Base-by-base conservation (phyloP, 352 stramenopile genomes). In the Pythium dissimile region DNA sequence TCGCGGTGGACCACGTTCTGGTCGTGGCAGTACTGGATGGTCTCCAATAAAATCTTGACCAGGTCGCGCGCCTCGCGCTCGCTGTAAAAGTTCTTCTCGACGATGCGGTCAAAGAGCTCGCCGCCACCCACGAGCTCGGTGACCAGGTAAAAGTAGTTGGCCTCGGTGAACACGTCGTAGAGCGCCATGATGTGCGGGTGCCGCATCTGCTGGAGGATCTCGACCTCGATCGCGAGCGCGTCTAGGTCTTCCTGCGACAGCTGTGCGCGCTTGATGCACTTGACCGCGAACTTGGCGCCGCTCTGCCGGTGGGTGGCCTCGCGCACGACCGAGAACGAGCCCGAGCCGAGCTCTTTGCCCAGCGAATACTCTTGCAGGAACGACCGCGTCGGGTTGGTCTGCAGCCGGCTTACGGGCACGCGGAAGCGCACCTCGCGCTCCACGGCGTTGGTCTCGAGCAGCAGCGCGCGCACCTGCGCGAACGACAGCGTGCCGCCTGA, bases 141-240 rank as follows among this genome's bases (percentile, higher is more conserved):
- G 6, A 99, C 95, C 39, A 99, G 79, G 69, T 99, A 99, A 74
- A 96, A 99, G 64, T 97, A 81, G 30, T 92, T 79, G 20, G 82
- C 73, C 42, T 97, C 90, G 50, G 96, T 80, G 69, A 94, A 97
- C 11, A 97, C 94, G 52, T 95, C 93, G 46, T 93, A 89, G 11
- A 97, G 71, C 48, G 88, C 79, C 61, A 97, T 84, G 56, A 97
- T 95, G 61, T 97, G 80, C 46, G 81, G 71, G 67, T 97, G 89
- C 65, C 90, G 72, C 80, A 94, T 89, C 62, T 89, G 76, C 54
- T 86, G 60, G 50, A 94, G 66, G 59, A 94, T 88, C 44, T 81
- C 76, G 9, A 91, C 76, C 54, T 90, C 74, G 8, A 87, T 80
- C 54, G 81, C 86, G 11, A 97, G 74, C 39, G 84, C 88, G 20